phyloP scores from a whole-genome alignment of 1,284 basidiomycete species.

The Coniferiporia sulphurascens region DNA sequence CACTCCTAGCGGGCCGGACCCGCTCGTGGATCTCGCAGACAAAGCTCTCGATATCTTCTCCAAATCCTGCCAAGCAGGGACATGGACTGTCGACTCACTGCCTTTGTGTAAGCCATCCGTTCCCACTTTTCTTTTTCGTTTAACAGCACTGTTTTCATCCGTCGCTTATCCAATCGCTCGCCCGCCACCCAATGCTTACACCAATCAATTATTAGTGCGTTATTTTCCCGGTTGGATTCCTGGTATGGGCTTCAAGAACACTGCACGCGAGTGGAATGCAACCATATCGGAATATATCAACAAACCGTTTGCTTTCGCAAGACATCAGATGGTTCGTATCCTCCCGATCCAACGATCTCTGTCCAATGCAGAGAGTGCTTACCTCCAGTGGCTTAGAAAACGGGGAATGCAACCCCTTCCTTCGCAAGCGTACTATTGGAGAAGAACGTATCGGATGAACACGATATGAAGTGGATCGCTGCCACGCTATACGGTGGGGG shows the following conservation, averaged over 20 bases:
- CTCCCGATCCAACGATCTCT: not conserved
- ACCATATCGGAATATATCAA: constrained; percentile 13
- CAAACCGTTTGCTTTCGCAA: constrained; percentile 16
- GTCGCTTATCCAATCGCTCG: too few species aligned
- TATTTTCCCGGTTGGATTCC: constrained; percentile 19
- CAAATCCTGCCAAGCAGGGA: constrained; percentile 14
- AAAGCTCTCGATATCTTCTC: constrained; percentile 11
- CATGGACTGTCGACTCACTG: constrained; percentile 15
- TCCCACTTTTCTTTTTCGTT: too few species aligned
- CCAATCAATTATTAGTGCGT: not conserved
- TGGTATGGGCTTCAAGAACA: constrained; percentile 4
- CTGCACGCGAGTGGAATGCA: constrained; percentile 2
- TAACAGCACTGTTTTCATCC: too few species aligned
- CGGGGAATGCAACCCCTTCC: constrained; percentile 11
- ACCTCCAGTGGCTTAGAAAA: not conserved
- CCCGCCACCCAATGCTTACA: too few species aligned
- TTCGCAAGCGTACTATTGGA: constrained; percentile 12
- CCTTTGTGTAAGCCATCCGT: constrained; percentile 5
- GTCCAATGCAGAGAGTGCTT: not conserved
- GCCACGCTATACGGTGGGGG: constrained; percentile 13
- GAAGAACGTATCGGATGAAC: constrained; percentile 11
- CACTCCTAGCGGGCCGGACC: constrained; percentile 8
- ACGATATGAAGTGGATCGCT: constrained; percentile 11
- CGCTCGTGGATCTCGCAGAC: constrained; percentile 14
- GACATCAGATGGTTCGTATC: constrained; percentile 7